These are phyloP conservation scores for Trametes cinnabarina DNA, from an alignment of 768 basidiomycete species.

Conservation along the genomic window DNA sequence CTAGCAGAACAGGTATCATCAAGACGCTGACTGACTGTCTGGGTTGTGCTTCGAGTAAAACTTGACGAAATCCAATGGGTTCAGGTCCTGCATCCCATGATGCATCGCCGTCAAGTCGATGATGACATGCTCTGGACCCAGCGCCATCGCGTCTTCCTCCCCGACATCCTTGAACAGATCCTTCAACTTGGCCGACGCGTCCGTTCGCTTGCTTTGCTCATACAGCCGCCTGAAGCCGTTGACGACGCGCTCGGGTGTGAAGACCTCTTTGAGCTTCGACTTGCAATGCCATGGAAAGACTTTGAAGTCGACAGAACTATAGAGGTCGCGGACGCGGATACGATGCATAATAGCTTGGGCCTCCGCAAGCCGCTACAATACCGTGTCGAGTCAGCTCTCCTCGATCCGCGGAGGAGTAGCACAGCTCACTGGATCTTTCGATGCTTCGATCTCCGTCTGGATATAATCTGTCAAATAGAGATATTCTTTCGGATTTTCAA, in stretches of 20 bases:
- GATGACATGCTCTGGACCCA: conserved; percentile 52
- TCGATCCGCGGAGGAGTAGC: background rate
- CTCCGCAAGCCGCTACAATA: conserved; percentile 51
- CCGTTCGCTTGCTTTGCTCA: background rate
- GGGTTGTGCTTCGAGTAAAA: conserved; percentile 72
- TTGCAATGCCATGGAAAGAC: conserved; percentile 39
- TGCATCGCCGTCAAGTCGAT: conserved; percentile 69
- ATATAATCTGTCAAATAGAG: conserved; percentile 70
- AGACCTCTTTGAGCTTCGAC: conserved; percentile 23
- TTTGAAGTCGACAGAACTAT: conserved; percentile 67
- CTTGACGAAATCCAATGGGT: conserved; percentile 65
- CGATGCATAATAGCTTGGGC: conserved; percentile 63
- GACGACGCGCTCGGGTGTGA: conserved; percentile 40
- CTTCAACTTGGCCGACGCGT: background rate
- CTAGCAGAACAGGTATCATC: background rate
- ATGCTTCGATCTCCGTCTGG: conserved; percentile 55
- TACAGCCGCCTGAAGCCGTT: conserved; percentile 28
- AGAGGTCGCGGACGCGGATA: conserved; percentile 62
- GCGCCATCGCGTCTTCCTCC: conserved; percentile 30
- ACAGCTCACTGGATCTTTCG: conserved; percentile 45
- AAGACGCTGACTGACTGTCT: conserved; percentile 41
- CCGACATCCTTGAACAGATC: conserved; percentile 14
- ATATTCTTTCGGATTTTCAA: conserved; percentile 58
- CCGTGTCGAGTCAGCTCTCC: background rate
- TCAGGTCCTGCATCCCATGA: conserved; percentile 69